Base-by-base conservation (phyloP, 179 eudicot genomes). In the Beta macrorhiza region DNA sequence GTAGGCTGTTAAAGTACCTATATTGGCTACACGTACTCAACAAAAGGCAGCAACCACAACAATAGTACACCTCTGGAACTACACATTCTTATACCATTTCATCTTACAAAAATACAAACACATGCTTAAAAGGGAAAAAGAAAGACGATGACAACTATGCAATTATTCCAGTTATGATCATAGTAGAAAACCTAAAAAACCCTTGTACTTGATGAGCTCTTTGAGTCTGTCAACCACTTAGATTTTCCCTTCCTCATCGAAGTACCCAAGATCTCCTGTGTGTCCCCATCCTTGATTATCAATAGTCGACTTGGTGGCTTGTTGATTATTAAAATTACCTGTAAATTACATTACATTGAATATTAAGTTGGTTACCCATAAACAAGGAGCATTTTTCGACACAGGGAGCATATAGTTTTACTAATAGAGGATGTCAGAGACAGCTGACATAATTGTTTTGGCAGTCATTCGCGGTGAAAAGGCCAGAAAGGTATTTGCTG, bases 381-480 rank as follows among this genome's bases (percentile, higher is more conserved):
- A 16, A 32, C 44, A 29, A 49, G 9, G 53, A 9, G 10, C 53
- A 49, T 49, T 49, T 49, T 49, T 49, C 4, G 10, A 49, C 53
- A 49, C 53, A 49, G 4, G 9, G 53, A 7, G 53, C 11, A 49
- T 49, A 49, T 49, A 49, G 1, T 9, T 49, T 49, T 49, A 37
- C 42, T 37, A 2, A 37, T 37, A 37, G 42, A 37, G 42, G 42
- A 37, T 37, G 42, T 37, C 42, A 37, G 42, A 37, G 4, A 37
- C 4, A 37, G 42, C 42, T 37, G 42, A 37, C 42, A 37, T 37
- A 37, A 37, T 37, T 37, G 57, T 58, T 78, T 69, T 74, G 56
- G 80, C 93, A 97, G 99, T 91, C 85, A 86, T 92, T 58, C 97
- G 98, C 65, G 98, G 91, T 75, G 98, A 93, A 83, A 93, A 88